Evolutionary conservation across 2,329 filamentous ascomycete genomes (phyloP), one percentile per base, ranked within the genome.

Genomic region (Paecilomyces variotii): DNA sequence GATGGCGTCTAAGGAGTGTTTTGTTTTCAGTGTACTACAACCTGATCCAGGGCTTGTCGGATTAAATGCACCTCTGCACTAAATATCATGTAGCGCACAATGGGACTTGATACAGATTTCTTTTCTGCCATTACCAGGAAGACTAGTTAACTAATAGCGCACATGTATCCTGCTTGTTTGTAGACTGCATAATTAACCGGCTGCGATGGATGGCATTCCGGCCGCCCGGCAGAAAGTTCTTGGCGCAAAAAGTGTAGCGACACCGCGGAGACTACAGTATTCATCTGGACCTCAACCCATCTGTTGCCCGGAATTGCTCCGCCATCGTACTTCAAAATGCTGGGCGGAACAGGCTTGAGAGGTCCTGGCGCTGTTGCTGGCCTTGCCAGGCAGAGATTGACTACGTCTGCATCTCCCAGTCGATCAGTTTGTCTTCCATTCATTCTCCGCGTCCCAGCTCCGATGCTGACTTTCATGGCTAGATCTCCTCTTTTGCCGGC

Each of bases 261-360:
- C 52, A 54, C 27, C 39, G 39, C 27, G n/a, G 35, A 32, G 30
- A 39, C 39, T 45, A 19, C n/a, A 56, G n/a, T 5, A 25, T 35
- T 26, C 19, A 25, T 1, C 54, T 39, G 30, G 54, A 12, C 50
- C 12, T 28, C 50, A 52, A 52, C 9, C 30, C 27, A 19, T 52
- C 49, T 27, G 26, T 35, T 56, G 30, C 34, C 30, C 25, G 39
- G n/a, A 50, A 58, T 56, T 62, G 58, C 60, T 54, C 60, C 57
- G 56, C 54, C 55, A 53, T 61, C 60, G 35, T 57, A 26, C 54
- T 59, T 63, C 56, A 70, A 67, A 65, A 86, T 86, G 83, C 74
- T 85, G 69, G 79, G 80, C 68, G 80, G 80, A 64, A 79, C 78
- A 78, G 79, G 81, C 64, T 66, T 84, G 57, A 74, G 78, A 61